phyloP scores from a whole-genome alignment of 306 rosid species.

The Dryas octopetala region DNA sequence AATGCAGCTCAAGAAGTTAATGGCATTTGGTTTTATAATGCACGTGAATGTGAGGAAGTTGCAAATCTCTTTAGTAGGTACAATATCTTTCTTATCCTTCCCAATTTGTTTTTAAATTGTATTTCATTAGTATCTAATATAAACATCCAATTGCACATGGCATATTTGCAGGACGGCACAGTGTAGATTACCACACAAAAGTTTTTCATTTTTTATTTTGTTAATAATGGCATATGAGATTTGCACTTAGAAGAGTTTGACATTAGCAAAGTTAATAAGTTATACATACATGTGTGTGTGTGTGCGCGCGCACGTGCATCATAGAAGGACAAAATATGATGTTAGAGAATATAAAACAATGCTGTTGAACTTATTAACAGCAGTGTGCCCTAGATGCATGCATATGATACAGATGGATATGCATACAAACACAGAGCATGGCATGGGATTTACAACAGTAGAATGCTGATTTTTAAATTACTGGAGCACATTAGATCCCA shows the following conservation, averaged over 20 bases:
- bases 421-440: neutral
- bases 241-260: slow-evolving; percentile 12
- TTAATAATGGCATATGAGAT: neutral
- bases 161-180: slow-evolving; percentile 2
- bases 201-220: neutral
- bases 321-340: neutral
- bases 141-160: neutral
- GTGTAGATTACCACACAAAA: neutral
- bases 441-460: neutral
- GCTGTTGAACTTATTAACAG: neutral
- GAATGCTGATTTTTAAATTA: neutral
- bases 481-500: neutral
- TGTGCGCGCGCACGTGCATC: neutral
- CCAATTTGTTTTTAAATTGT: neutral
- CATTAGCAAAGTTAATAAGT: neutral
- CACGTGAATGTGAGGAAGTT: slow-evolving; percentile 93
- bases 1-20: slow-evolving; percentile 94
- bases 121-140: neutral
- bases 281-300: neutral
- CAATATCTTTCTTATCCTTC: slow-evolving; percentile 10
- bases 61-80: slow-evolving; percentile 86
- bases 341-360: neutral
- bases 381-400: neutral
- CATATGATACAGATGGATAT: neutral
- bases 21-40: slow-evolving; percentile 95